Evolutionary conservation across 169 alveolate species (phyloP), one percentile per base, ranked within the genome.

Genomic region (Fabrea salina): DNA sequence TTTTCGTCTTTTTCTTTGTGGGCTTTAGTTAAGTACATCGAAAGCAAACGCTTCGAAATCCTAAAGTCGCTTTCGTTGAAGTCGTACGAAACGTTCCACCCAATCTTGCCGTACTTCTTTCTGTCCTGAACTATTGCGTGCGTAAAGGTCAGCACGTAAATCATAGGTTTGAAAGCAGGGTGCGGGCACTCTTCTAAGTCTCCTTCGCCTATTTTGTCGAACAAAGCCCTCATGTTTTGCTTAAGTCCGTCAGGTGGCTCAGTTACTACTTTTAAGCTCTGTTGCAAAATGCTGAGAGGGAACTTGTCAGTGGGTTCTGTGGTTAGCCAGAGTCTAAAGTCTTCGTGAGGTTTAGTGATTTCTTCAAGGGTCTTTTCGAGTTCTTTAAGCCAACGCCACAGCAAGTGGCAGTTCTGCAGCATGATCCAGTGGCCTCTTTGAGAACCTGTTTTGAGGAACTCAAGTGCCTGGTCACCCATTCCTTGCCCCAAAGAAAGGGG

Each of bases 221-320:
- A 94, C 57, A 94, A 84, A 57, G 92, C 83, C 76, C 92, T 92
- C 94, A 97, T 86, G 87, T 97, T 97, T 59, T 92, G 93, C 68
- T 96, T 92, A 33, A 95, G 85, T n/a, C 99, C 99, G 78, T 97
- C 98, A 13, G 99, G 99, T 0, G 99, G 98, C 83, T 95, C 98
- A 11, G 98, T 95, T 19, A 94, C 97, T 57, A 97, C 97, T 83
- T 97, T 97, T 75, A 97, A 89, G 35, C 97, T 90, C 72, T 92
- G 88, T 89, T 95, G 97, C 57, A 97, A 88, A 79, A 96, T 95
- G 85, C 97, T 97, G 50, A 95, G 88, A 16, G 99, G 99, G 95
- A 97, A 96, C 27, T 82, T 92, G 61, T 94, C 95, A 47, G 95
- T 92, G 58, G 99, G 99, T 66, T 92, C 92, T 49, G 98, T 95